phyloP scores from a whole-genome alignment of 371 early-diverging fungal genomes.

The Mortierella polycephala region DNA sequence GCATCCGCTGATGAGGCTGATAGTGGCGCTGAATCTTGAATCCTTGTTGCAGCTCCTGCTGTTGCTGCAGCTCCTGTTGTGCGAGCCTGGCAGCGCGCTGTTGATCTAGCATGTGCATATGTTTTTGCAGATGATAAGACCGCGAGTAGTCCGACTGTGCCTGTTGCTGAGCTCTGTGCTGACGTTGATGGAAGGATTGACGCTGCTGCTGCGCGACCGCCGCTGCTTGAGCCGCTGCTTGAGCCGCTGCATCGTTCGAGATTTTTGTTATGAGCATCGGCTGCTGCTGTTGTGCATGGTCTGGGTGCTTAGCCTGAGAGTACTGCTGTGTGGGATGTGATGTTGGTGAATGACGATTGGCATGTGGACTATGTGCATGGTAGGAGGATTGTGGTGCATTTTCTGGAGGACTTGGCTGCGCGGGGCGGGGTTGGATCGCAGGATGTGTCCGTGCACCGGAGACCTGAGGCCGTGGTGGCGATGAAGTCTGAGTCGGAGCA shows the following conservation, averaged over 20 bases:
- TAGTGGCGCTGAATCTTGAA: constrained; percentile 36
- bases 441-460: constrained; percentile 4
- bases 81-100: constrained; percentile 26
- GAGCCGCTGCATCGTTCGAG: constrained; percentile 1
- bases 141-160: constrained; percentile 44
- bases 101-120: constrained; percentile 49
- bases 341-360: constrained; percentile 2
- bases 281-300: not conserved
- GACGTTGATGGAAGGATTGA: constrained; percentile 40
- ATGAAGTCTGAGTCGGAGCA: not conserved
- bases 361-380: constrained; percentile 5
- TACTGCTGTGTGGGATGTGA: constrained; percentile 6
- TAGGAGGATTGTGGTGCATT: not conserved
- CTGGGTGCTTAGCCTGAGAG: not conserved
- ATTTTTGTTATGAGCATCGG: not conserved
- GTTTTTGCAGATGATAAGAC: constrained; percentile 42
- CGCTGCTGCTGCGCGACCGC: constrained; percentile 23
- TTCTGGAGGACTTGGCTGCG: not conserved
- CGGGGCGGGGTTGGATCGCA: constrained; percentile 29
- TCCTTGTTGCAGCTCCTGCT: constrained; percentile 9
- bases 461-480: not conserved
- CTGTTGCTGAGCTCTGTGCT: constrained; percentile 43
- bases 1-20: constrained; percentile 46
- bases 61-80: constrained; percentile 25
- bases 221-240: constrained; percentile 6